Evolutionary conservation across 352 stramenopile genomes (phyloP), one percentile per base, ranked within the genome.

Genomic region (Globisporangium paddicum): DNA sequence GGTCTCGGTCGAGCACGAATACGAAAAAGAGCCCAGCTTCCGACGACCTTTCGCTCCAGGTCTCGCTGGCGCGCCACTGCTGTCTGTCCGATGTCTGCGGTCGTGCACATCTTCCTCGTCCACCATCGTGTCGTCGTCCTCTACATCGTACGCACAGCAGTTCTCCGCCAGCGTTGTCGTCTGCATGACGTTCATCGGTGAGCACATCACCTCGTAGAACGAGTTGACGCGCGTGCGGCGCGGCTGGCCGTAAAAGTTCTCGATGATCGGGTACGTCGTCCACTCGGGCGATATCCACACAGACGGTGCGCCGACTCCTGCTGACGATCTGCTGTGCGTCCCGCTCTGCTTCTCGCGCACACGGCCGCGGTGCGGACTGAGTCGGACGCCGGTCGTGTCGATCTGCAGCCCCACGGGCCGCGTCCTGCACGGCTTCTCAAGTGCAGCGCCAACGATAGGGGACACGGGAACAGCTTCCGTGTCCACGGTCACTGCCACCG

Each of bases 191-290:
- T 78, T 79, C 28, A 69, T 77, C n/a, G 85, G 85, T 4, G 85
- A 95, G 49, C 75, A 81, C 77, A 95, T 90, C 11, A 91, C 79
- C 46, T 95, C 85, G 51, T 84, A 79, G 57, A 90, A 92, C n/a
- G 81, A 92, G 62, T 78, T 90, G 19, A 72, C 70, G 46, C 82
- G 73, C 25, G 68, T 53, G 30, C 70, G 69, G 9, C 64, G 63
- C 18, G 73, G 55, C 38, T 77, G 67, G 46, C 79, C 81, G 64
- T 95, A 93, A 58, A 84, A 95, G 58, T 77, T 86, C 62, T 93
- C 82, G 44, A 93, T 87, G 34, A 95, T 71, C 5, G 85, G 85
- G 55, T 95, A 74, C 49, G 75, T 54, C 1, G 71, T 64, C 85
- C 85, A 95, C 59, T 90, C 79, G 2, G 82, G 78, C 8, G 72